Base-by-base conservation (phyloP, 2,329 filamentous ascomycete species). In the Polytolypa hystricis region DNA sequence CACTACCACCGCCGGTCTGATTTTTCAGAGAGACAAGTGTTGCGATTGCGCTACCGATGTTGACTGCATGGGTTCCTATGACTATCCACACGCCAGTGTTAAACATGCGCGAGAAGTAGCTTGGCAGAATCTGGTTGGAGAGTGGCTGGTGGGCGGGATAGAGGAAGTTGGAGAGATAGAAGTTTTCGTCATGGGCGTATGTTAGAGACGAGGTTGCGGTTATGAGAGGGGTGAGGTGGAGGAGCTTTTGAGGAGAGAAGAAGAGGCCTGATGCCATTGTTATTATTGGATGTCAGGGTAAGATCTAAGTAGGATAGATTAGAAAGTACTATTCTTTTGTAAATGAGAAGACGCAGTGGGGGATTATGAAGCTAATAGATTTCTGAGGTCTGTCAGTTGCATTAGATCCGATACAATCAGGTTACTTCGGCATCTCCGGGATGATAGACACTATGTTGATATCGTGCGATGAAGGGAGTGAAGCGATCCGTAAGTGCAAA, bases 141-240 rank as follows among this genome's bases (percentile, higher is more conserved):
- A 45, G 39, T 19, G 36, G 21, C 21, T 42, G 43, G 30, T 45
- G 36, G 17, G 33, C 29, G 4, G 43, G 43, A 20, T 43, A 40
- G 27, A 44, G 41, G 40, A 52, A 52, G 15, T 38, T 31, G n/a
- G 41, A 36, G 17, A 49, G 39, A 33, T 44, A 47, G 21, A 47
- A 36, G 28, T 49, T 35, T 38, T 52, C 65, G 50, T 69, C 65
- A 27, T 54, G 52, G 10, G 66, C 62, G 53, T 58, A 68, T 45
- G 62, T 56, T 34, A 71, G 55, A 0, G 65, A 61, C 45, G 60
- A 59, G 2, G 66, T 67, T 3, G 66, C 64, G n/a, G 65, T 64
- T 43, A 70, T 44, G 16, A 71, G 51, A 0, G 68, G 68, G 2
- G 64, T 55, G 12, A 65, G 46, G 30, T 67, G 60, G 21, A 71